Conservation (phyloP, 148 eudicot species). For the Fagopyrum tataricum region DNA sequence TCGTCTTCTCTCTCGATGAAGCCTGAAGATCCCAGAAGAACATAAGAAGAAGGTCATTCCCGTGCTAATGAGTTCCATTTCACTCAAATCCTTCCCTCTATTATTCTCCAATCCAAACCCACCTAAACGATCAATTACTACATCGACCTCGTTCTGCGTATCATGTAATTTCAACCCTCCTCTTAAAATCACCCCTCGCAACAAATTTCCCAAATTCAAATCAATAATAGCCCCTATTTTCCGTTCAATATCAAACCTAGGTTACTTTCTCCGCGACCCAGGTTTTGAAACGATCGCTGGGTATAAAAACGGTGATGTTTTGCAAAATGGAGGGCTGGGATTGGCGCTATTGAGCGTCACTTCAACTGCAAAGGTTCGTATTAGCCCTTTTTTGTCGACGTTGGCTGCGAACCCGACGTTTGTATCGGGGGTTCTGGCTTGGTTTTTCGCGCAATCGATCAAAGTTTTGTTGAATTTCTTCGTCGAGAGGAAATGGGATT, state of each 20-base stretch:
- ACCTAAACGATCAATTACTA: constrained; percentile 5
- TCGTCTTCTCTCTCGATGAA: constrained; percentile 13
- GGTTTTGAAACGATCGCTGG: constrained; percentile 8
- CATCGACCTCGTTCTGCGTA: constrained; percentile 16
- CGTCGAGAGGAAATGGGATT: constrained; percentile 78
- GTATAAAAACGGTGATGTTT: constrained; percentile 2
- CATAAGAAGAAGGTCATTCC: not conserved
- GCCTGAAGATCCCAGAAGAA: not conserved
- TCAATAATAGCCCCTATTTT: not conserved
- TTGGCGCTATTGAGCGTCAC: constrained; percentile 55
- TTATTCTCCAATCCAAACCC: constrained; percentile 18
- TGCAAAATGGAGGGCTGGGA: constrained; percentile 51
- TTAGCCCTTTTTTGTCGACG: constrained; percentile 62
- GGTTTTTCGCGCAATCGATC: constrained; percentile 54
- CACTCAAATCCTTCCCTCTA: constrained; percentile 13
- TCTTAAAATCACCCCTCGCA: not conserved
- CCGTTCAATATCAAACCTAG: constrained; percentile 16
- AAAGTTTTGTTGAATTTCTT: constrained; percentile 63
- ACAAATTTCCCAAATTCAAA: constrained; percentile 5
- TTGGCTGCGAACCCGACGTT: constrained; percentile 72
- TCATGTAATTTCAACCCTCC: constrained; percentile 11
- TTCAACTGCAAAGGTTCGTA: constrained; percentile 45
- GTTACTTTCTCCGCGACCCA: constrained; percentile 17
- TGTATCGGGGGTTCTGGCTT: constrained; percentile 64
- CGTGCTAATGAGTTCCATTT: constrained; percentile 29